Evolutionary conservation across 2,329 filamentous ascomycete genomes (phyloP).

Genomic region (Colletotrichum spinosum): DNA sequence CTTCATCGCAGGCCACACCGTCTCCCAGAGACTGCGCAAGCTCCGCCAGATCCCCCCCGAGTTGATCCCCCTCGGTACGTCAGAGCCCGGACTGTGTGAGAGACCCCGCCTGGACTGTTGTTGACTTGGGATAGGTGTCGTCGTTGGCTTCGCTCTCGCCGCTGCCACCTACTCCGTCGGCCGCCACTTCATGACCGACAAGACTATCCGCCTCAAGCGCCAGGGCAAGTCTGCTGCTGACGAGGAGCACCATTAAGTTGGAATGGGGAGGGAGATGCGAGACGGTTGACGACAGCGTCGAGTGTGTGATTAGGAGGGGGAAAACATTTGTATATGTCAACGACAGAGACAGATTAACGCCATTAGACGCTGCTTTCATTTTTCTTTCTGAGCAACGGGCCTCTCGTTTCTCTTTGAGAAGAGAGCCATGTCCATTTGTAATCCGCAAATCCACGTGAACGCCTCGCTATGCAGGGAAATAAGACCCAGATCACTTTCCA

Average conservation of each 20-base stretch:
- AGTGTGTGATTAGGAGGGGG: constrained; percentile 36
- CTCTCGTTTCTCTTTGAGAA: constrained; percentile 14
- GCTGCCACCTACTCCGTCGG: constrained; percentile 85
- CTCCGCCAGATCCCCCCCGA: constrained; percentile 93
- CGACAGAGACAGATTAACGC: constrained; percentile 37
- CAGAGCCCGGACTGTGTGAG: constrained; percentile 37
- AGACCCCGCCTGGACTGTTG: not conserved
- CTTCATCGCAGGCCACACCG: constrained; percentile 80
- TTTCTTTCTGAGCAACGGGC: constrained; percentile 32
- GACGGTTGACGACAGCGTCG: constrained; percentile 26
- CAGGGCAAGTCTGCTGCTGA: constrained; percentile 62
- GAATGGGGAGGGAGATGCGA: constrained; percentile 28
- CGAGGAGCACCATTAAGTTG: constrained; percentile 51
- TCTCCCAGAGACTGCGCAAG: constrained; percentile 93
- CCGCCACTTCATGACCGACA: constrained; percentile 89
- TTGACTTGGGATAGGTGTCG: constrained; percentile 70
- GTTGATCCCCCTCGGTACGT: constrained; percentile 92
- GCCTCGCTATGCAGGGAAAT: constrained; percentile 58
- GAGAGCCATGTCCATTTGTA: constrained; percentile 24
- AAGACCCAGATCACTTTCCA: constrained; percentile 36
- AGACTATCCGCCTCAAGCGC: constrained; percentile 88
- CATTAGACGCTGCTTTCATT: constrained; percentile 34
- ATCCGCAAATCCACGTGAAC: constrained; percentile 46
- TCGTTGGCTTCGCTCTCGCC: constrained; percentile 85
- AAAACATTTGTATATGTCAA: constrained; percentile 38